Base-by-base conservation (phyloP, 1,139 yeast genomes). In the Eremothecium cymbalariae region DNA sequence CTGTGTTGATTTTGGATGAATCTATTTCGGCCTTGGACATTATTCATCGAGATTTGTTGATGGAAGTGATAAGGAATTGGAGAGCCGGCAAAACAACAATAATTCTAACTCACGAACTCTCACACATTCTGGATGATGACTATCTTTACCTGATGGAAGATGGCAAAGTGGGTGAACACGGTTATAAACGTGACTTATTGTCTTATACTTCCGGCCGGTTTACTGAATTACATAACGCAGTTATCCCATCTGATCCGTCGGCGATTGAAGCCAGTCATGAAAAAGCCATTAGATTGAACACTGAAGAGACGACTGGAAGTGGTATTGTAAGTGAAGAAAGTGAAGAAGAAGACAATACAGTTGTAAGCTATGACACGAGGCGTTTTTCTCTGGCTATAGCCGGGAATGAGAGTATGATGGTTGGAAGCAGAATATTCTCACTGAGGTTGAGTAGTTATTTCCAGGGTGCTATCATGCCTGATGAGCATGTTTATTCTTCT, bases 1-100 rank as follows among this genome's bases (percentile, higher is more conserved):
- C 88, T 0, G 68, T 90, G 3, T 61, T 90, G 40, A 70, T 90
- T 8, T 62, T 86, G 18, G 98, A 90, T 60, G 98, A 90, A 54
- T 73, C 94, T 2, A 63, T 84, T 3, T 78, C 90, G 39, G 95
- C 96, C 0, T 59, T 90, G 39, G 96, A 88, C 55, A 55, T 58
- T 3, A 47, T 48, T 1, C 68, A 68, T 30, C 67, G 77, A 40
- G 58, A 57, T 1, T 35, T 48, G 4, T 54, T 83, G 3, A 60
- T 78, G 47, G 53, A 59, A 1, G 64, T 67, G 0, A 64, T 88
- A 9, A 68, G 72, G 39, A 37, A 44, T 8, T 78, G 85, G 80
- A 70, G 97, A 46, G 39, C 44, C 4, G 76, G 72, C 2, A 79
- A 71, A 44, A 82, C 95, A 0, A 86, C 96, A 0, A 68, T 90